Evolutionary conservation across 2,329 filamentous ascomycete genomes (phyloP), one percentile per base, ranked within the genome.

Genomic region (Calonectria ilicicola): DNA sequence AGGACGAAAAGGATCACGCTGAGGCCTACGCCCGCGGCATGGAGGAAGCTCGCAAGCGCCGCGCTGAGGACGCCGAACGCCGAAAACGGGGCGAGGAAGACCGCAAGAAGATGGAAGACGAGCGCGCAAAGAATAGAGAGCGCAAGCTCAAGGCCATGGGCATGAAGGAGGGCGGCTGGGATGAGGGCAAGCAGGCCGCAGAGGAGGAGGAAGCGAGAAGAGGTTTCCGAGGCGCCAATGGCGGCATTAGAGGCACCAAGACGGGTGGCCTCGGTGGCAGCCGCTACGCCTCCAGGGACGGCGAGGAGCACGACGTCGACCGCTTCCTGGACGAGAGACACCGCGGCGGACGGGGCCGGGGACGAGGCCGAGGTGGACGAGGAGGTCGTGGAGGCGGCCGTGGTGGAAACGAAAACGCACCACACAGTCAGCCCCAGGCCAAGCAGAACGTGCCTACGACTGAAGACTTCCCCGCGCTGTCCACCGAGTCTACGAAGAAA

Each of bases 91-190:
- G 85, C 56, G 90, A 91, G 17, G 89, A 89, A 74, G 87, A 90
- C 65, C 82, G 86, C 26, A 84, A 84, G 35, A 85, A 85, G 74
- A 84, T 90, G 74, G 89, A 92, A 29, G 89, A 91, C 44, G 91
- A 92, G 83, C 86, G 91, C 15, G 89, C 88, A 27, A 87, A 87
- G 75, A 92, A 92, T 78, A 82, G 90, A 10, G 89, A 91, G 81
- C 83, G 91, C 64, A 92, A 92, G 80, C 84, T 92, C 23, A 89
- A 89, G 75, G 90, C 90, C 0, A 87, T 92, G 83, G 86, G 86
- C 35, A 84, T 82, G 58, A 89, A 88, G 80, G 87, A 89, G 46
- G 86, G 86, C 35, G 87, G 85, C 74, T 92, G 90, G 91, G 91
- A 92, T 71, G 87, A 89, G 78, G 90, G 89, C 47, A 92, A 91